Evolutionary conservation across 2,329 filamentous ascomycete genomes (phyloP), one percentile per base, ranked within the genome.

Genomic region (Penicillium sp.): DNA sequence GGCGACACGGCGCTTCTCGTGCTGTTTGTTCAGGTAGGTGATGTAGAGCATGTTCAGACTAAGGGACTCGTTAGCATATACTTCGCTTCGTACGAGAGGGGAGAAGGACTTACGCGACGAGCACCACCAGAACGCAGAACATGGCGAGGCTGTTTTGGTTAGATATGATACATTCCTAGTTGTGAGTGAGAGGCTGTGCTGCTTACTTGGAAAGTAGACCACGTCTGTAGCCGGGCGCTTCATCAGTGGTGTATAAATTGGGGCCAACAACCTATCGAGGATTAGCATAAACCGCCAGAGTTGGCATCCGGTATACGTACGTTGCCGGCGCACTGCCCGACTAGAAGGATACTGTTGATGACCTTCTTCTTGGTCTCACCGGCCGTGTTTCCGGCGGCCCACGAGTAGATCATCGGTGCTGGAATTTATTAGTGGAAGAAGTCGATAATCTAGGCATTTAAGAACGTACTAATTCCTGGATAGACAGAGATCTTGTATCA

Each of bases 291-390:
- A 15, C 21, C 21, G 11, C 26, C 7, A 30, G 29, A n/a, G 44
- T 2, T 21, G 6, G 7, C n/a, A 11, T 19, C 4, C 23, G 5
- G 19, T 4, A 2, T 50, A 49, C 73, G 41, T 66, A 80, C 77
- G 66, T 91, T 91, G 6, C 88, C 89, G 1, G 84, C 84, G 56
- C 85, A 89, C 62, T 88, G 85, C 5, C 88, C 87, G 51, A 91
- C 82, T 68, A 91, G 88, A 1, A 91, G 78, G 7, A 89, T 80
- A 13, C 84, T 87, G 0, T 87, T 90, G 0, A 85, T 88, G 9
- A 85, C 84, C 69, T 90, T 90, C 65, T 86, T 86, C 75, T 91
- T 91, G 0, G 88, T 91, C 69, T 91, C 88, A 1, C 89, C 88
- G 0, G 85, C 88, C 0, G 88, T 81, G 47, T 81, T 88, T 46